phyloP scores from a whole-genome alignment of 2,329 filamentous ascomycete genomes.

The Paramyrothecium sp. region DNA sequence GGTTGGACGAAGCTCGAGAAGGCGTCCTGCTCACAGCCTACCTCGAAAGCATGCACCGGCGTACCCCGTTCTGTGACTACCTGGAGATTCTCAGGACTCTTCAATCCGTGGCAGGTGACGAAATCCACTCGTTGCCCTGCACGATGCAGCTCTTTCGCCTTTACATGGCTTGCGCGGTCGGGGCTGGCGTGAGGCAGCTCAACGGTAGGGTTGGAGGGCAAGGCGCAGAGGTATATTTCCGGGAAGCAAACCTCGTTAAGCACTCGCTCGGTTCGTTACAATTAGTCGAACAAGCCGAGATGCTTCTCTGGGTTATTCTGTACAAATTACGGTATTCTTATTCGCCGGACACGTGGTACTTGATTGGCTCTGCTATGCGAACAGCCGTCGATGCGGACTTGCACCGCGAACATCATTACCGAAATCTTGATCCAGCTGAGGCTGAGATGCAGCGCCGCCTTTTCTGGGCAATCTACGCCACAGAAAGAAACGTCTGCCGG shows the following conservation, averaged over 20 bases:
- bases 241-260: neutral
- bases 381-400: constrained; percentile 6
- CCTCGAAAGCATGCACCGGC: neutral
- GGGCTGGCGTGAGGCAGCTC: neutral
- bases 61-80: neutral
- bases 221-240: neutral
- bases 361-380: constrained; percentile 4
- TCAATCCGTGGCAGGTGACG: neutral
- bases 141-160: neutral
- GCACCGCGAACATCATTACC: constrained; percentile 3
- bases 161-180: neutral
- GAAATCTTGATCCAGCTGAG: neutral
- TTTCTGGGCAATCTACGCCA: constrained; percentile 4
- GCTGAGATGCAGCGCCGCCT: neutral
- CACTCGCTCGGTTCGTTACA: neutral
- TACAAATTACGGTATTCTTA: constrained; percentile 6
- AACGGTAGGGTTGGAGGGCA: neutral
- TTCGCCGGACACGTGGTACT: constrained; percentile 5
- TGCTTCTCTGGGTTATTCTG: constrained; percentile 3
- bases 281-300: neutral
- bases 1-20: neutral
- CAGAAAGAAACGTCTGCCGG: constrained; percentile 7
- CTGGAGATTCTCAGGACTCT: neutral
- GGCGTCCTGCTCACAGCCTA: neutral
- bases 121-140: neutral